Percentiles rank a stretch among this genome's conserved stretches.
phyloP scores from a whole-genome alignment of 2,329 filamentous ascomycete genomes.

The Alternaria infectoria region DNA sequence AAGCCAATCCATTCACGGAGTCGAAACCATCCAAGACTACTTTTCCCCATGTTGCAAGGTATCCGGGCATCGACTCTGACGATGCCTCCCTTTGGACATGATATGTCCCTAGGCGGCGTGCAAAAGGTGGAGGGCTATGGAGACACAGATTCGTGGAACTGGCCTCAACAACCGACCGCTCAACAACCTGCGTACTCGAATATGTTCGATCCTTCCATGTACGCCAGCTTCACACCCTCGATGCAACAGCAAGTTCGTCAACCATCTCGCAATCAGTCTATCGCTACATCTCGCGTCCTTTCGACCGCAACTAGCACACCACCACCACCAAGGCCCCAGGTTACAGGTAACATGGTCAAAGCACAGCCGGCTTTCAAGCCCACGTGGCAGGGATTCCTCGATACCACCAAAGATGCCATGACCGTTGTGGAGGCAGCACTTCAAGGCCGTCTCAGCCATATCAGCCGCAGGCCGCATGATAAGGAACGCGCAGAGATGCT shows the following conservation, averaged over 20 bases:
- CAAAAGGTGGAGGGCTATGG: conserved; percentile 43
- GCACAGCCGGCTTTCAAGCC: conserved; percentile 60
- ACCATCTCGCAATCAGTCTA: conserved; percentile 38
- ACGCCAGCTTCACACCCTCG: conserved; percentile 32
- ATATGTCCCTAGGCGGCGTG: conserved; percentile 39
- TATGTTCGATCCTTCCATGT: conserved; percentile 42
- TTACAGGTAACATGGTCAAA: conserved; percentile 40
- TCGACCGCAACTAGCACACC: conserved; percentile 35
- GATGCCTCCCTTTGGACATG: conserved; percentile 46
- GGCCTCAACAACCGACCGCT: conserved; percentile 35
- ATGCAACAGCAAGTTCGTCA: conserved; percentile 27
- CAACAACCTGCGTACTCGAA: conserved; percentile 31
- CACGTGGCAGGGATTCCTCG: conserved; percentile 71
- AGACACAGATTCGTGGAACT: conserved; percentile 41
- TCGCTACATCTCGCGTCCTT: conserved; percentile 37
- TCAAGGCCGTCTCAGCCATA: conserved; percentile 72
- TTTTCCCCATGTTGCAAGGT: conserved; percentile 47
- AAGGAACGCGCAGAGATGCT: conserved; percentile 79
- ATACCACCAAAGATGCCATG: conserved; percentile 76
- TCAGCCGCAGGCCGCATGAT: conserved; percentile 84
- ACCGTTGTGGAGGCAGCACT: conserved; percentile 82
- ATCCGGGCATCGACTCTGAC: conserved; percentile 43
- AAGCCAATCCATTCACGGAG: conserved; percentile 3
- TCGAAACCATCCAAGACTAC: not conserved
- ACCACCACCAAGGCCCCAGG: conserved; percentile 37